Conservation (phyloP, 805 yeast species). For the Phaffomyces opuntiae region DNA sequence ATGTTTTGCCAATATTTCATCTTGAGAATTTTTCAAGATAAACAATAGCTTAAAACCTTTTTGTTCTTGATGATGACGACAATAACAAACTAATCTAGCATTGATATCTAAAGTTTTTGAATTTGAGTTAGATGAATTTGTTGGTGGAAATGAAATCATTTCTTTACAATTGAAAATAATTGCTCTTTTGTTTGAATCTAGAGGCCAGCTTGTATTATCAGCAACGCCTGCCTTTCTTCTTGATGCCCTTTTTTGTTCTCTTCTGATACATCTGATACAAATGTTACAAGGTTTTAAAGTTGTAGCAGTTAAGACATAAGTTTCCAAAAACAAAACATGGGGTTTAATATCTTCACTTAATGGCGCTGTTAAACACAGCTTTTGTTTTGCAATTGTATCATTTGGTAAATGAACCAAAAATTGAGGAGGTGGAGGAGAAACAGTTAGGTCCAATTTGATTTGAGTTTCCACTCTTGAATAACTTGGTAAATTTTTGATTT, state of each 20-base stretch:
- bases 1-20: conserved; percentile 63
- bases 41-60: conserved; percentile 74
- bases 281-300: conserved; percentile 55
- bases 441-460: conserved; percentile 62
- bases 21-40: conserved; percentile 54
- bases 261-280: conserved; percentile 81
- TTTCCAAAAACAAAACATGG: conserved; percentile 61
- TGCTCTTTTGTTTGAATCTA: conserved; percentile 69
- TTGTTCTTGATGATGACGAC: conserved; percentile 90
- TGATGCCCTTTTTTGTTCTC: conserved; percentile 91
- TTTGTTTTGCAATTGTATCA: conserved; percentile 82
- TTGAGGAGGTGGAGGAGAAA: conserved; percentile 75
- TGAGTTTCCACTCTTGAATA: conserved; percentile 94
- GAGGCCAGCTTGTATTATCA: conserved; percentile 73
- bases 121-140: conserved; percentile 16
- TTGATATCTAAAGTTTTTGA: conserved; percentile 39
- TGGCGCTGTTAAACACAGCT: conserved; percentile 50
- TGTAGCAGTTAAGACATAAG: conserved; percentile 67
- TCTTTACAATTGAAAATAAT: conserved; percentile 89
- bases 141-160: conserved; percentile 61
- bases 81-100: conserved; percentile 87
- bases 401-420: conserved; percentile 72
- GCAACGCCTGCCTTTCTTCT: conserved; percentile 79
- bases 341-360: conserved; percentile 42
- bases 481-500: conserved; percentile 59